Evolutionary conservation across 106 monocot species (phyloP), one percentile per base, ranked within the genome.

Genomic region (Dendrobium officinale): DNA sequence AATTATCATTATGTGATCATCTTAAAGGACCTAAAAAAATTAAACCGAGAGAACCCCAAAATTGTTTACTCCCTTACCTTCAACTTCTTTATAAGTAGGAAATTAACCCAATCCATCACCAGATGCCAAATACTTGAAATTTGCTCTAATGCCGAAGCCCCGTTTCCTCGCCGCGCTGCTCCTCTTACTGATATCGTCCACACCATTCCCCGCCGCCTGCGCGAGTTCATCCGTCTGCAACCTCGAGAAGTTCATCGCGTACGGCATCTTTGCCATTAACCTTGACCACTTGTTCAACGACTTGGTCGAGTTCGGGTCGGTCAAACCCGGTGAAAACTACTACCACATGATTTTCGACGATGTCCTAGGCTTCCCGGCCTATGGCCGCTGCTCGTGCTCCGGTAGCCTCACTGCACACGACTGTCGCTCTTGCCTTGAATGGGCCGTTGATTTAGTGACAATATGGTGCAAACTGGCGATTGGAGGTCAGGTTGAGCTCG

Each of bases 301-400:
- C 67, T 75, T 77, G 41, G 37, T 47, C 27, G 47, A 16, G 20
- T 43, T 29, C 75, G 67, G 75, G 33, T 67, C 82, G 2, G 18
- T 49, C 8, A 31, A 48, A 22, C 45, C 27, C 11, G 64, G 77
- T 18, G 18, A 75, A n/a, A 59, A 77, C 64, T 82, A 77, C 82
- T 48, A 82, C 77, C 37, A 67, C 27, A 27, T 31, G 31, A 31
- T 1, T 1, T 31, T 31, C 31, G 31, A 31, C 31, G 1, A 31
- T 1, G 1, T 27, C 27, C 27, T 27, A 27, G 27, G 27, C 77
- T 77, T 82, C 82, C 77, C 82, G 49, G 82, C 82, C 48, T 77
- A 75, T 18, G 82, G 81, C 42, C 75, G 26, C 44, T 77, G 67
- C 6, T 48, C 44, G 19, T 82, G 82, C 49, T 54, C 19, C 47